phyloP scores from a whole-genome alignment of 352 stramenopile species.

The Globisporangium orthogonon region DNA sequence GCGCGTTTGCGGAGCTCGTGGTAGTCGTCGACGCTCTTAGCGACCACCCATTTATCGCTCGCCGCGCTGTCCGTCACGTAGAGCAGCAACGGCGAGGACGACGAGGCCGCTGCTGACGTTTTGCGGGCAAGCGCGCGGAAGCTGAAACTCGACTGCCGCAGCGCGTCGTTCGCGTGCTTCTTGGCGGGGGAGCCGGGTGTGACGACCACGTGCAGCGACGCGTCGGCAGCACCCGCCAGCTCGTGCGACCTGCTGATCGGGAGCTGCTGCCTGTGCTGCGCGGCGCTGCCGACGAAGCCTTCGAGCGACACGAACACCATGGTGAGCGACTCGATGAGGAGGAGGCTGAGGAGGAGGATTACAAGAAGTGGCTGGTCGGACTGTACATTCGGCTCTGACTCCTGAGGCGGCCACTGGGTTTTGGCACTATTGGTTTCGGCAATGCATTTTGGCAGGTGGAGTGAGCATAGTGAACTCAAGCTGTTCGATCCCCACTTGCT shows the following conservation, averaged over 20 bases:
- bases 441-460: too few relatives aligned
- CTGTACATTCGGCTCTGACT: too few relatives aligned
- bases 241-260: slow-evolving; percentile 10
- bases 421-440: too few relatives aligned
- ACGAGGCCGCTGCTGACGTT: slow-evolving; percentile 4
- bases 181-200: slow-evolving; percentile 60
- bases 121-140: neutral
- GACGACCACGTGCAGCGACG: slow-evolving; percentile 46
- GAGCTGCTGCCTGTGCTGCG: slow-evolving; percentile 9
- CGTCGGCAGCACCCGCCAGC: slow-evolving; percentile 3
- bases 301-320: slow-evolving; percentile 81
- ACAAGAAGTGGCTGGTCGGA: too few relatives aligned
- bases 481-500: too few relatives aligned
- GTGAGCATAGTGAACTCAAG: too few relatives aligned
- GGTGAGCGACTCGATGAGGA: too few relatives aligned
- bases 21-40: slow-evolving; percentile 44
- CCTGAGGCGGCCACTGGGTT: too few relatives aligned
- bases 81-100: slow-evolving; percentile 37
- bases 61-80: slow-evolving; percentile 72
- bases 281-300: slow-evolving; percentile 32
- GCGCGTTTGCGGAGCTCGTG: slow-evolving; percentile 34
- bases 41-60: slow-evolving; percentile 64
- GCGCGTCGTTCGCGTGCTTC: slow-evolving; percentile 12
- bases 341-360: too few relatives aligned
- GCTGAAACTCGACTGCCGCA: slow-evolving; percentile 8